A percentile compares a stretch with the other conserved stretches of the same genome.
phyloP scores from a whole-genome alignment of 2,329 filamentous ascomycete species.

The Monilinia fructigena region DNA sequence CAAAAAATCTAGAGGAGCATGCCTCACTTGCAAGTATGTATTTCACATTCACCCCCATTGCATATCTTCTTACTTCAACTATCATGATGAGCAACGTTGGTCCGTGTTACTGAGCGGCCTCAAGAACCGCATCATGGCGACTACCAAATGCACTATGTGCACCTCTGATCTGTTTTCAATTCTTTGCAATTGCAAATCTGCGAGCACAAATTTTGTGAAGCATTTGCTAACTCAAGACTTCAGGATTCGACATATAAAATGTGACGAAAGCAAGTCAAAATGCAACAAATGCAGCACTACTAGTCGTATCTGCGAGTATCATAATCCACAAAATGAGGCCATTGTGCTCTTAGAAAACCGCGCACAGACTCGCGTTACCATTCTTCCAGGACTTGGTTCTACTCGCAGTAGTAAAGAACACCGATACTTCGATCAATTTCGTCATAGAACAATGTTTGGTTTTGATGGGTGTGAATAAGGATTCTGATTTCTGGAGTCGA shows the following conservation, averaged over 20 bases:
- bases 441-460: constrained; percentile 19
- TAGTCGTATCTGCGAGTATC: constrained; percentile 25
- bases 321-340: constrained; percentile 16
- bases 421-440: constrained; percentile 28
- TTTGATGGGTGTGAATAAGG: constrained; percentile 24
- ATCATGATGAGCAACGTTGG: constrained; percentile 83
- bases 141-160: constrained; percentile 68
- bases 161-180: constrained; percentile 61
- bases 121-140: constrained; percentile 87
- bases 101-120: constrained; percentile 94
- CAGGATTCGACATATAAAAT: constrained; percentile 29
- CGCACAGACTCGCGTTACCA: constrained; percentile 10
- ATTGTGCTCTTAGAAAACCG: constrained; percentile 6
- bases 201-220: not conserved
- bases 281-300: constrained; percentile 26
- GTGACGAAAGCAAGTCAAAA: constrained; percentile 29
- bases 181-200: constrained; percentile 20
- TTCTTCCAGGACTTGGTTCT: constrained; percentile 1
- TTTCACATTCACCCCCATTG: not conserved
- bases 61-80: constrained; percentile 10
- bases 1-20: constrained; percentile 19
- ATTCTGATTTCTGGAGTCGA: constrained; percentile 27
- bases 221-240: not conserved
- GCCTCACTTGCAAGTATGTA: constrained; percentile 21
- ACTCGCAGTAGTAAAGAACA: constrained; percentile 25